phyloP scores from a whole-genome alignment of 768 basidiomycete species.

The Kwoniella bestiolae region DNA sequence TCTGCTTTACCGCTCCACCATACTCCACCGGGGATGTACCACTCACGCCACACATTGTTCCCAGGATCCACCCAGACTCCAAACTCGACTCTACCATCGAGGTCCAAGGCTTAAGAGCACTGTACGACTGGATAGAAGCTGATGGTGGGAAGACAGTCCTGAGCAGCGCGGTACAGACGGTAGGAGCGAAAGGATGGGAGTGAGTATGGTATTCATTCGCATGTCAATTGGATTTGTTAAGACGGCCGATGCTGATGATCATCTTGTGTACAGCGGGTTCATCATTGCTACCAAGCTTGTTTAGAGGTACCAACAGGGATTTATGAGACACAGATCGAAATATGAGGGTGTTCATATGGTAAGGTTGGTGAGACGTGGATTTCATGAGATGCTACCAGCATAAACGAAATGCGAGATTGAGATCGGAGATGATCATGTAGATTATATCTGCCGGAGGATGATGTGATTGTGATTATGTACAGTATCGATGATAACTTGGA shows the following conservation, averaged over 20 bases:
- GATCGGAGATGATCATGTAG: too few species aligned
- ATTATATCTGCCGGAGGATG: too few species aligned
- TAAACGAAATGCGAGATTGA: too few species aligned
- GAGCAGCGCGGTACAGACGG: constrained; percentile 45
- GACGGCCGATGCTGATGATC: constrained; percentile 20
- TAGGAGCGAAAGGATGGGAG: constrained; percentile 50
- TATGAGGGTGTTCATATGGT: background rate
- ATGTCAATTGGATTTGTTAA: too few species aligned
- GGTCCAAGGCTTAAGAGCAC: constrained; percentile 35
- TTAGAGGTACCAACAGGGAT: background rate
- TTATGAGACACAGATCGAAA: too few species aligned
- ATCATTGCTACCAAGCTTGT: constrained; percentile 39
- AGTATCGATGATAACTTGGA: too few species aligned
- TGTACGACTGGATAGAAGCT: constrained; percentile 49
- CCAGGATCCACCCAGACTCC: constrained; percentile 25
- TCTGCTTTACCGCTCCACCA: background rate
- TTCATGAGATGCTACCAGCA: too few species aligned
- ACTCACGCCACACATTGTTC: too few species aligned
- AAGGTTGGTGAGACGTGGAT: too few species aligned
- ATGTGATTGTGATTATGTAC: too few species aligned
- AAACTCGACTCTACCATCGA: constrained; percentile 28
- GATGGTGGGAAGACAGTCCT: constrained; percentile 49
- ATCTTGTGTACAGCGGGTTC: constrained; percentile 30
- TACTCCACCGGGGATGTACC: too few species aligned
- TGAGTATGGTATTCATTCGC: constrained; percentile 6